Evolutionary conservation across 2,329 filamentous ascomycete genomes (phyloP).

Genomic region (Penicillium sp.): DNA sequence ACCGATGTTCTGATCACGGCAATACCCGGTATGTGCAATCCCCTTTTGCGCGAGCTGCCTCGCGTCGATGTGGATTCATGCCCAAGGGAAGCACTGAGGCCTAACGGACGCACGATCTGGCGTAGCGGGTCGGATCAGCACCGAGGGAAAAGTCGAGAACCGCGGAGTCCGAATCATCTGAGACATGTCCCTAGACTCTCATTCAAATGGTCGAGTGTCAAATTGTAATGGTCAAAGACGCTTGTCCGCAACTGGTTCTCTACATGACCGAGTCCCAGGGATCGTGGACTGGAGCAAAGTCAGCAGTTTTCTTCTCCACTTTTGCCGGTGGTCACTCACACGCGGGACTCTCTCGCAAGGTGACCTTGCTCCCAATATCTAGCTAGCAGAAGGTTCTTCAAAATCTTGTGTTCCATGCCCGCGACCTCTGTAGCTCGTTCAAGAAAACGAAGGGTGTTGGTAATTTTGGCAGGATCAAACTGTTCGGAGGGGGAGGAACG

Average conservation of each 20-base stretch:
- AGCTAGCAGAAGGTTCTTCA: conserved; percentile 45
- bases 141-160: conserved; percentile 3
- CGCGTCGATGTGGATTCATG: conserved; percentile 14
- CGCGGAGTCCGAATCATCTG: conserved; percentile 17
- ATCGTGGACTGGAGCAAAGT: conserved; percentile 29
- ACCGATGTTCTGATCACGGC: conserved; percentile 1
- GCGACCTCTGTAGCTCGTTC: conserved; percentile 38
- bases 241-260: conserved; percentile 33
- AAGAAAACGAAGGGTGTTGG: conserved; percentile 48
- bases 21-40: conserved; percentile 3
- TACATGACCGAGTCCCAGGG: conserved; percentile 26
- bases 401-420: conserved; percentile 47
- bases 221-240: conserved; percentile 42
- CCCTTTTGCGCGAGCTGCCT: conserved; percentile 14
- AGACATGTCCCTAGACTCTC: conserved; percentile 49
- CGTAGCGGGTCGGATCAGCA: conserved; percentile 15
- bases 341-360: conserved; percentile 29
- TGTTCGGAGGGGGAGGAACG: conserved; percentile 35
- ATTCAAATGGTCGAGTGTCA: conserved; percentile 47
- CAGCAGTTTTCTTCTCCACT: conserved; percentile 16
- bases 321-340: conserved; percentile 26
- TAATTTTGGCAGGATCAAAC: conserved; percentile 40
- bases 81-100: conserved; percentile 22
- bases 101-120: conserved; percentile 15
- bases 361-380: conserved; percentile 43